These are phyloP conservation scores for Avena eriantha DNA, from an alignment of 176 grass and related monocot species.

Conservation along the genomic window DNA sequence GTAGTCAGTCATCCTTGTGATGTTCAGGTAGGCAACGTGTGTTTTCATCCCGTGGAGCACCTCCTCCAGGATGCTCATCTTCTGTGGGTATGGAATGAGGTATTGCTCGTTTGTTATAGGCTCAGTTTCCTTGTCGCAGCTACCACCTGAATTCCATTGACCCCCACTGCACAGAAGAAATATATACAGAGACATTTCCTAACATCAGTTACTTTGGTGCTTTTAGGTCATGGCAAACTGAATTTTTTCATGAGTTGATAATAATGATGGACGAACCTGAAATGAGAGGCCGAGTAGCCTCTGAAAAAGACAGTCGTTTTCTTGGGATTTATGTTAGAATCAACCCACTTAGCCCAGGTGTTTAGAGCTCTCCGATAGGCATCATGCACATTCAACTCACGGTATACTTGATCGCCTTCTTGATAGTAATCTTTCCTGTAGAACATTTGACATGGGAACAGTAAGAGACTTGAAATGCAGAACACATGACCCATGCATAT, in stretches of 20 bases:
- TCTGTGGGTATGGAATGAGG: constrained; percentile 62
- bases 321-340: constrained; percentile 65
- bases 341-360: constrained; percentile 89
- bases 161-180: constrained; percentile 64
- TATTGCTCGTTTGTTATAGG: constrained; percentile 76
- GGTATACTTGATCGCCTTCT: constrained; percentile 71
- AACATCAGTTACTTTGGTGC: background rate
- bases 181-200: background rate
- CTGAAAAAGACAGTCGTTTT: constrained; percentile 81
- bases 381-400: constrained; percentile 73
- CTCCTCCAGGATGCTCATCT: constrained; percentile 74
- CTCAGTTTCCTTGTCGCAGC: constrained; percentile 81
- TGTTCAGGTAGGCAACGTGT: constrained; percentile 77
- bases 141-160: constrained; percentile 94
- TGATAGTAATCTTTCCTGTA: constrained; percentile 89
- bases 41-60: constrained; percentile 82
- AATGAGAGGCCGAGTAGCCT: constrained; percentile 89
- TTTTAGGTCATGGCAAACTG: background rate
- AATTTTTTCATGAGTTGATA: constrained; percentile 24
- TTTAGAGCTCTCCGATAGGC: constrained; percentile 78
- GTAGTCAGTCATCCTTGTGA: constrained; percentile 96
- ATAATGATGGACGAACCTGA: constrained; percentile 54
- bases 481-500: background rate
- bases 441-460: constrained; percentile 25
- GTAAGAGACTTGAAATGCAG: constrained; percentile 34